These are phyloP conservation scores for Saturnispora gosingensis DNA, from an alignment of 805 yeast species.

Conservation along the genomic window DNA sequence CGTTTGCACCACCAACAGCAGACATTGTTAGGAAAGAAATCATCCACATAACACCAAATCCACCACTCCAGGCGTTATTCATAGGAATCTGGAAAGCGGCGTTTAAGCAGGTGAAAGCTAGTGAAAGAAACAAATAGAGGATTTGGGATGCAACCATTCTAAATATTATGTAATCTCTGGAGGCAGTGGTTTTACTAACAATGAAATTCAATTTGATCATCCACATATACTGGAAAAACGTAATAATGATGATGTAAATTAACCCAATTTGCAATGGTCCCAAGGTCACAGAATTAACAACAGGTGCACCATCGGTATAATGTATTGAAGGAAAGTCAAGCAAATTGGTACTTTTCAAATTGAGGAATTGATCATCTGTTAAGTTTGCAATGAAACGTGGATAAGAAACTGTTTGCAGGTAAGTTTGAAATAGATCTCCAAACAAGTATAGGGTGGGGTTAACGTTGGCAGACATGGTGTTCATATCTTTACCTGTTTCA, in stretches of 20 bases:
- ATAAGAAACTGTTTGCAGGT: conserved; percentile 14
- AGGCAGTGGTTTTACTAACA: conserved; percentile 36
- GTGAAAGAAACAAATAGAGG: conserved; percentile 47
- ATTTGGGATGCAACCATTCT: conserved; percentile 42
- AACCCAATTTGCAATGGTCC: conserved; percentile 74
- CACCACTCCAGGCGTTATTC: conserved; percentile 46
- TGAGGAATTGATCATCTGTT: conserved; percentile 18
- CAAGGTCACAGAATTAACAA: conserved; percentile 37
- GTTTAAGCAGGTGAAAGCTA: conserved; percentile 50
- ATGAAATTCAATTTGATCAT: conserved; percentile 44
- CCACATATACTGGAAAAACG: conserved; percentile 64
- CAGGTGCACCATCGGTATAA: conserved; percentile 14
- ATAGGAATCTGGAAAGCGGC: conserved; percentile 62
- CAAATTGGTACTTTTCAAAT: conserved; percentile 16
- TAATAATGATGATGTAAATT: conserved; percentile 59
- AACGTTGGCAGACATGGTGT: conserved; percentile 37
- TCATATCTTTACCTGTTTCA: conserved; percentile 58
- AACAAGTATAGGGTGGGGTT: conserved; percentile 34
- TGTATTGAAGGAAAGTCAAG: conserved; percentile 17
- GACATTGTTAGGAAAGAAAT: conserved; percentile 56
- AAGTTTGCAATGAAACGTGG: conserved; percentile 25
- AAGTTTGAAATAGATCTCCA: conserved; percentile 22
- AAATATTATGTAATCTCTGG: conserved; percentile 40
- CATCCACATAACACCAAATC: conserved; percentile 72
- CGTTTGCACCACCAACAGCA: conserved; percentile 71